A percentile compares a stretch with the other conserved stretches of the same genome.
These are phyloP conservation scores for Phlyctochytrium planicorne DNA, from an alignment of 192 early-diverging fungal species.

Conservation along the genomic window DNA sequence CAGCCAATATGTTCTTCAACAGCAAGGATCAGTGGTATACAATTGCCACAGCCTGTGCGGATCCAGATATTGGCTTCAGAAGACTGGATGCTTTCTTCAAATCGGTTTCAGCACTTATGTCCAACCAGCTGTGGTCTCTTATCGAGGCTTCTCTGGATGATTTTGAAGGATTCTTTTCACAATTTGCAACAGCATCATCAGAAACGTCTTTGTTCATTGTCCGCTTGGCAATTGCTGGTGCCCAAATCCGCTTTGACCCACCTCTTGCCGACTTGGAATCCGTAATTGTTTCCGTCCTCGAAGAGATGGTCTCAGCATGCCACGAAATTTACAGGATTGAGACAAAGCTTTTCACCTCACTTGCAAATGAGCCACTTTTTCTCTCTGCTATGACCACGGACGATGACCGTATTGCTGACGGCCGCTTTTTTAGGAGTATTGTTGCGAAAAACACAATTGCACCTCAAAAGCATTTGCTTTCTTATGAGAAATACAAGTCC, in stretches of 20 bases:
- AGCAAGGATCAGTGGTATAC: conserved; percentile 59
- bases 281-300: conserved; percentile 48
- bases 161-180: conserved; percentile 55
- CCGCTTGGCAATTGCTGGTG: conserved; percentile 50
- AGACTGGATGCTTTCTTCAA: conserved; percentile 61
- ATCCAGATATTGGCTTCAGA: conserved; percentile 53
- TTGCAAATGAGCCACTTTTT: conserved; percentile 39
- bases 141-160: conserved; percentile 47
- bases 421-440: conserved; percentile 48
- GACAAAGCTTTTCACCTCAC: conserved; percentile 58
- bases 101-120: conserved; percentile 55
- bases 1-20: conserved; percentile 57
- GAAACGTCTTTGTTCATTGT: conserved; percentile 54
- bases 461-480: conserved; percentile 59
- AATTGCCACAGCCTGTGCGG: conserved; percentile 46
- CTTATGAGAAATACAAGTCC: conserved; percentile 63
- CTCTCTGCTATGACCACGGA: conserved; percentile 51
- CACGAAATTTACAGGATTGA: conserved; percentile 60
- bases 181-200: conserved; percentile 40
- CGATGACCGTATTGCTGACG: conserved; percentile 58
- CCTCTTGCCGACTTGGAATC: conserved; percentile 54
- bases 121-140: conserved; percentile 57
- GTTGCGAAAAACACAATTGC: conserved; percentile 56
- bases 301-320: conserved; percentile 54
- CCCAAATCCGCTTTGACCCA: conserved; percentile 64